These are phyloP conservation scores for Eucalyptus erythrocorys DNA, from an alignment of 345 rosid species.

Conservation along the genomic window DNA sequence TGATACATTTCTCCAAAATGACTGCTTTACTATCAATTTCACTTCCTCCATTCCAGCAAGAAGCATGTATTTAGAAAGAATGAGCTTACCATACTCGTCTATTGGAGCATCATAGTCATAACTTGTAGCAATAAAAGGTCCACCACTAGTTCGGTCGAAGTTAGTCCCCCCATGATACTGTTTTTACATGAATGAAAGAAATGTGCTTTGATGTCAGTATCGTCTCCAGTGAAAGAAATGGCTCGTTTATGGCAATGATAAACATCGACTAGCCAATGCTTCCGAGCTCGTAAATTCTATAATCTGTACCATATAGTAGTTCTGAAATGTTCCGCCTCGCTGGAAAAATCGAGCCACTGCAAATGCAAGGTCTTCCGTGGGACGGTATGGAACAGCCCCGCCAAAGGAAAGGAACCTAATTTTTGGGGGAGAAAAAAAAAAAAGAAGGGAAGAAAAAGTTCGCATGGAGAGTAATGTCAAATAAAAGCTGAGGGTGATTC, in stretches of 20 bases:
- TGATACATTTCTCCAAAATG: neutral
- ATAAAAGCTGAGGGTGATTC: neutral
- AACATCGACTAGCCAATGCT: neutral
- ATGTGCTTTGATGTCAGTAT: neutral
- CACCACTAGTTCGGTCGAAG: conserved; percentile 71
- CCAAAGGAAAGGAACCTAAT: conserved; percentile 75
- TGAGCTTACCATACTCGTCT: conserved; percentile 77
- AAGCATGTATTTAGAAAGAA: neutral
- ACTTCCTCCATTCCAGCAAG: neutral
- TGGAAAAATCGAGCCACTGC: conserved; percentile 90
- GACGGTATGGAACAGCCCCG: conserved; percentile 76
- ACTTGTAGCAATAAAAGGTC: conserved; percentile 89
- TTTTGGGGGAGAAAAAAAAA: neutral
- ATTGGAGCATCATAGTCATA: conserved; percentile 98
- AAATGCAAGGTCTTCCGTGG: conserved; percentile 87
- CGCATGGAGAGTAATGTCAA: neutral
- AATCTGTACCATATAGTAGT: conserved; percentile 78
- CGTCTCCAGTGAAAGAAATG: neutral
- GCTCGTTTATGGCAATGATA: neutral
- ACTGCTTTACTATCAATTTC: neutral
- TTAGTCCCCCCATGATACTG: conserved; percentile 98
- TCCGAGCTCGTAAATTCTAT: neutral
- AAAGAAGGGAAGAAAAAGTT: neutral
- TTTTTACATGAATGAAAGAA: neutral
- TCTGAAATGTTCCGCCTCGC: conserved; percentile 93